Evolutionary conservation across 805 yeast species (phyloP).

Genomic region (Candida khao-thaluensis): DNA sequence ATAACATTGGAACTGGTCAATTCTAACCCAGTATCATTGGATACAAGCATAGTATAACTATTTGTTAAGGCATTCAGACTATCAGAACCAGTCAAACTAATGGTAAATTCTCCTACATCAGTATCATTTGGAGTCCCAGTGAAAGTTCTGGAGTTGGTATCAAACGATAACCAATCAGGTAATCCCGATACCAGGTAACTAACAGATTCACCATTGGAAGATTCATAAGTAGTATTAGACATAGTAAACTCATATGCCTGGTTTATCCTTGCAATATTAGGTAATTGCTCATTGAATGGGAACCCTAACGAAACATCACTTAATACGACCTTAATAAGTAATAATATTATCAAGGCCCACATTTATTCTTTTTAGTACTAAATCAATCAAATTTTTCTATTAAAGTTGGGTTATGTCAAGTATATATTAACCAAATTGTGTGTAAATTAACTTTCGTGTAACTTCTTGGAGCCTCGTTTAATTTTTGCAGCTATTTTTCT

Average conservation of each 20-base stretch:
- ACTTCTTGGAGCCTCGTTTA: too few relatives aligned
- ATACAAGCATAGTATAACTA: conserved; percentile 59
- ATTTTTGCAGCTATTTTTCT: background rate
- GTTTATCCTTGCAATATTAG: conserved; percentile 79
- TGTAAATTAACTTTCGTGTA: too few relatives aligned
- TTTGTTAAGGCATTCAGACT: conserved; percentile 48
- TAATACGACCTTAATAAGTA: background rate
- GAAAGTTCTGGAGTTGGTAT: conserved; percentile 55
- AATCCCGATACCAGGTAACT: conserved; percentile 54
- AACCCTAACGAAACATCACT: conserved; percentile 45
- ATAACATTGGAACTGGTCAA: conserved; percentile 44
- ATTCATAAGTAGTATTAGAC: conserved; percentile 64
- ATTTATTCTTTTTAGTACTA: too few relatives aligned
- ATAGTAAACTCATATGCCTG: conserved; percentile 62
- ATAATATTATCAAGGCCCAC: conserved; percentile 1
- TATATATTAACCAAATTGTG: too few relatives aligned
- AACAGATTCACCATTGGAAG: conserved; percentile 43
- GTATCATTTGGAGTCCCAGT: conserved; percentile 61
- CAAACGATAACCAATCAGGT: conserved; percentile 82
- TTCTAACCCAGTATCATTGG: conserved; percentile 54
- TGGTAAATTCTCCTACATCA: conserved; percentile 42
- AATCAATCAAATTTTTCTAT: too few relatives aligned
- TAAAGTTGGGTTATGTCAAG: too few relatives aligned
- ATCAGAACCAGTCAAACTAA: conserved; percentile 67
- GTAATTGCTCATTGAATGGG: conserved; percentile 81